Percentiles rank a stretch among this genome's conserved stretches.
Conservation (phyloP, 2,329 filamentous ascomycete species). For the Epichloe sp. region DNA sequence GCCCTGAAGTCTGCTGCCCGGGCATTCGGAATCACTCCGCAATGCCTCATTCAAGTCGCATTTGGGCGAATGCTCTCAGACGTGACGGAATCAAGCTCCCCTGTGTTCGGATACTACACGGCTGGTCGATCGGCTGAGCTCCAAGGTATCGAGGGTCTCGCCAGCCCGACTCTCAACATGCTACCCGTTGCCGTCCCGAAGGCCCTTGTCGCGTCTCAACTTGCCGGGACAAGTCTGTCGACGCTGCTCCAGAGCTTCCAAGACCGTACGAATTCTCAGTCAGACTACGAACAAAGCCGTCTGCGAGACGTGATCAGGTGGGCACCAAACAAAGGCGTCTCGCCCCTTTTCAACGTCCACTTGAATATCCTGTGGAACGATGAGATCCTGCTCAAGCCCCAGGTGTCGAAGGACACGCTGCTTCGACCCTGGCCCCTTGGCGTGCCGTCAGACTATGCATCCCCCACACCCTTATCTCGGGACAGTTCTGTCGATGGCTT, state of each 20-base stretch:
- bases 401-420: background rate
- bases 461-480: background rate
- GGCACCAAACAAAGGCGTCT: background rate
- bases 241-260: background rate
- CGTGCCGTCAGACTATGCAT: background rate
- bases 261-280: background rate
- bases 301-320: constrained; percentile 1
- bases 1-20: constrained; percentile 5
- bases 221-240: background rate
- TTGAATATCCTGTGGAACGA: constrained; percentile 4
- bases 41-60: constrained; percentile 3
- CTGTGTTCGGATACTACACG: background rate
- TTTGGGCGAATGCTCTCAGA: constrained; percentile 4
- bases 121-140: background rate
- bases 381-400: background rate
- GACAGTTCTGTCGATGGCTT: background rate
- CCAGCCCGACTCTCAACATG: background rate
- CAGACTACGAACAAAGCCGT: constrained; percentile 5
- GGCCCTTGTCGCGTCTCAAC: background rate
- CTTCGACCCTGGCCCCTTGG: background rate
- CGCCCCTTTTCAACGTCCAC: constrained; percentile 1
- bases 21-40: background rate
- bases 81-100: background rate
- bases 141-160: background rate
- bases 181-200: background rate